Conservation (phyloP, 306 rosid species). For the Quercus bicolor region DNA sequence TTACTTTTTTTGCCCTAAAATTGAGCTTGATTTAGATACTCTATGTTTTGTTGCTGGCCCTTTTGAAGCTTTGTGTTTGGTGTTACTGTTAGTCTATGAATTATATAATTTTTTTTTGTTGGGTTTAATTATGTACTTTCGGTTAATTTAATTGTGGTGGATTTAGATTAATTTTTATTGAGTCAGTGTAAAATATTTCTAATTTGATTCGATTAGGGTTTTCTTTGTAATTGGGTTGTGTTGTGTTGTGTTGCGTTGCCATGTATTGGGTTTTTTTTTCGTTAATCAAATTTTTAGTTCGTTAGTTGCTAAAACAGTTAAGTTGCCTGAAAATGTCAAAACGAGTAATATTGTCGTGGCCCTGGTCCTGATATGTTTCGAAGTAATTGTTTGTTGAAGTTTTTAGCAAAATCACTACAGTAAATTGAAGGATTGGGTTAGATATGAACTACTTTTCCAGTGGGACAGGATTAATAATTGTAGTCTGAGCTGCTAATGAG, state of each 20-base stretch:
- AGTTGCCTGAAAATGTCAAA: background rate
- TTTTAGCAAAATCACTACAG: background rate
- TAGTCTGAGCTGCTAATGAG: background rate
- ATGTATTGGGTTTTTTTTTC: background rate
- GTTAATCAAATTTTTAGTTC: background rate
- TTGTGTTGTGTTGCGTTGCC: conserved; percentile 1
- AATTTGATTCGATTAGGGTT: conserved; percentile 13
- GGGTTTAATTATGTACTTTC: background rate
- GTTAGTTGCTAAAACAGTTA: background rate
- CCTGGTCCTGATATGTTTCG: background rate
- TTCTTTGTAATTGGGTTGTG: background rate
- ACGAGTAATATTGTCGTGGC: background rate
- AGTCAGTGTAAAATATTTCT: conserved; percentile 1
- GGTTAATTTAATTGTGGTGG: background rate
- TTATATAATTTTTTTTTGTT: background rate
- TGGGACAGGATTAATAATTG: background rate
- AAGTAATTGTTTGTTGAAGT: background rate
- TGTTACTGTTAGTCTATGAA: conserved; percentile 2
- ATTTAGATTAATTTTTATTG: background rate
- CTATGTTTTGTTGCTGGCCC: conserved; percentile 3
- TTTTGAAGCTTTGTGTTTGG: conserved; percentile 32
- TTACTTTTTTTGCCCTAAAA: conserved; percentile 34
- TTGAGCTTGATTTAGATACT: background rate
- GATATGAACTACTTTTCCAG: background rate
- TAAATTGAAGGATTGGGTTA: background rate